Conservation (phyloP, 2,329 filamentous ascomycete species). For the Falciphora oryzae region DNA sequence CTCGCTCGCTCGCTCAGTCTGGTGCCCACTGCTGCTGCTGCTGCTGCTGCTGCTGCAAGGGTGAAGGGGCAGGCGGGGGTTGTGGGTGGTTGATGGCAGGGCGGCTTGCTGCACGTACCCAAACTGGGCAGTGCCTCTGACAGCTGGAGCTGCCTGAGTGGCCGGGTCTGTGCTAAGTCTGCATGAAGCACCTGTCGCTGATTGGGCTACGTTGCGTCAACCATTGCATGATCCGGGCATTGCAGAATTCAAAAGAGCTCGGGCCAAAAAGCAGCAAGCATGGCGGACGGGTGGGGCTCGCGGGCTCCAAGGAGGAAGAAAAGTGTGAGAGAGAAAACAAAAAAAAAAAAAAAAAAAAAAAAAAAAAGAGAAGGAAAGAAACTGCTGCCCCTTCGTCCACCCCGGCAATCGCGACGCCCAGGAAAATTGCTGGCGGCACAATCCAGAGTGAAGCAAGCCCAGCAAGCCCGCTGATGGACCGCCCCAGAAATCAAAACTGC, state of each 20-base stretch:
- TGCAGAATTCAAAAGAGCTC: conserved; percentile 7
- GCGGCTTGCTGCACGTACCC: background rate
- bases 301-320: background rate
- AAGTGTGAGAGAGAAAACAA: background rate
- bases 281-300: too few species aligned
- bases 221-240: conserved; percentile 14
- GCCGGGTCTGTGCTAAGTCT: conserved; percentile 10
- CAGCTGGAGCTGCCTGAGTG: conserved; percentile 18
- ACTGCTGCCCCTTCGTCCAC: background rate
- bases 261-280: background rate
- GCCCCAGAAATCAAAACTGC: background rate
- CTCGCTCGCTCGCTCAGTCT: background rate
- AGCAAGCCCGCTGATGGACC: background rate
- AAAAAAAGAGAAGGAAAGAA: background rate
- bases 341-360: conserved; percentile 4
- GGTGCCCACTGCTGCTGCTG: background rate
- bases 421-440: background rate
- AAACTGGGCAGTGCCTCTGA: conserved; percentile 12
- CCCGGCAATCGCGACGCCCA: background rate
- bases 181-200: conserved; percentile 10
- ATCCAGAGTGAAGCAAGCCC: background rate
- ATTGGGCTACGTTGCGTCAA: conserved; percentile 13
- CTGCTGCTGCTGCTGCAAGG: background rate
- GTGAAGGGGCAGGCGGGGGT: background rate
- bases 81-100: background rate